These are phyloP conservation scores for Ilyonectria sp. DNA, from an alignment of 2,329 filamentous ascomycete species.

Conservation along the genomic window DNA sequence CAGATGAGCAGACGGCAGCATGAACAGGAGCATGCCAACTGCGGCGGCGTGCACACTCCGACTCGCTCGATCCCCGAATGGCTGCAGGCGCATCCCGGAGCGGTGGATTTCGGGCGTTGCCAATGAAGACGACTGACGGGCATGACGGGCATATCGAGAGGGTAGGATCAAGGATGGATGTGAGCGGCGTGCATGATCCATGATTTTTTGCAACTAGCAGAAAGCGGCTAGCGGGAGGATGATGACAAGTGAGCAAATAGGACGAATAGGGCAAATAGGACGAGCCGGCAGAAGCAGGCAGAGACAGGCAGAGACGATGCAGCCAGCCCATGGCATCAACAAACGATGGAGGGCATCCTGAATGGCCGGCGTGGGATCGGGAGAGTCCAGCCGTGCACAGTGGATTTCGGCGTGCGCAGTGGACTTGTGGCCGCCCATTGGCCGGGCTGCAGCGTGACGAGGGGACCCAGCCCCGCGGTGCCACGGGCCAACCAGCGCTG, in stretches of 20 bases:
- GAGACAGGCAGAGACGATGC: neutral
- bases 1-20: conserved; percentile 15
- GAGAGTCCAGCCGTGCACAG: neutral
- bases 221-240: conserved; percentile 5
- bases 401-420: neutral
- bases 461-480: conserved; percentile 36
- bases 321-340: conserved; percentile 20
- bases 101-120: conserved; percentile 20
- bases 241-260: conserved; percentile 14
- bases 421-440: conserved; percentile 33
- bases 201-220: conserved; percentile 22
- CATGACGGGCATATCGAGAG: conserved; percentile 28
- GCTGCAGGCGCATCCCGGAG: conserved; percentile 22
- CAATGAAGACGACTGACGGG: conserved; percentile 16
- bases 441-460: conserved; percentile 45
- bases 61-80: conserved; percentile 30
- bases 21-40: conserved; percentile 17
- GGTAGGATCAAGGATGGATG: conserved; percentile 1
- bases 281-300: neutral
- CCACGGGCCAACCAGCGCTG: conserved; percentile 43
- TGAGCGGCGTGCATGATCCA: conserved; percentile 29
- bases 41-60: conserved; percentile 17
- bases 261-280: neutral
- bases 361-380: conserved; percentile 4
- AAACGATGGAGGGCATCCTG: conserved; percentile 22